Conservation (phyloP, 2,329 filamentous ascomycete genomes). For the Neofusicoccum umdonicola region DNA sequence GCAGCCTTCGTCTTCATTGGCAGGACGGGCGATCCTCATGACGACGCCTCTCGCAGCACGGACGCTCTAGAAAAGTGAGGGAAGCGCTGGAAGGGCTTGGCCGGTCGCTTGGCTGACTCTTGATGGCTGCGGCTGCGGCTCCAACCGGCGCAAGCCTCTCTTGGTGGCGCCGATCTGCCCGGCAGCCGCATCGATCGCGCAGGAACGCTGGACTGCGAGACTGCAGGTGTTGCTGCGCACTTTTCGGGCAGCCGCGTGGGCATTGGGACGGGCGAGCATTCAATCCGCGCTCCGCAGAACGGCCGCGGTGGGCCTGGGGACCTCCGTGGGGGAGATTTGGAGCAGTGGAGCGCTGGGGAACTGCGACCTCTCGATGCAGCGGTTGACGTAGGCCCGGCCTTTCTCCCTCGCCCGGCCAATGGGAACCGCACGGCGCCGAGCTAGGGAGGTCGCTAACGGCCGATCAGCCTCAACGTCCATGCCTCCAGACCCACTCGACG, state of each 20-base stretch:
- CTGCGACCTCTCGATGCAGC: background rate
- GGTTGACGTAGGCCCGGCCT: background rate
- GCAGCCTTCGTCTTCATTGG: background rate
- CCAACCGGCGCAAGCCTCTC: background rate
- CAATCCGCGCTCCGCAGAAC: background rate
- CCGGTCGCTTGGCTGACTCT: background rate
- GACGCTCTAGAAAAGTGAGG: background rate
- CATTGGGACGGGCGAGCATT: background rate
- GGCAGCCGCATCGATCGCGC: background rate
- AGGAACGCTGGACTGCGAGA: background rate
- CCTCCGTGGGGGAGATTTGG: slow-evolving; percentile 12
- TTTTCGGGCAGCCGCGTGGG: background rate
- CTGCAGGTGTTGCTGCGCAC: background rate
- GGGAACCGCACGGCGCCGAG: background rate
- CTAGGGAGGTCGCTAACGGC: background rate
- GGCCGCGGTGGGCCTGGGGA: slow-evolving; percentile 9
- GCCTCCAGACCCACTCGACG: background rate
- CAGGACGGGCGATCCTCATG: slow-evolving; percentile 2
- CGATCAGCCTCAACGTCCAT: slow-evolving; percentile 10
- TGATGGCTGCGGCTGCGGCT: slow-evolving; percentile 9
- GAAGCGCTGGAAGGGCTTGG: slow-evolving; percentile 1
- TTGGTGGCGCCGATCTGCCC: slow-evolving; percentile 4
- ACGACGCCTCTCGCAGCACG: background rate
- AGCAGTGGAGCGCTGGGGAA: slow-evolving; percentile 3
- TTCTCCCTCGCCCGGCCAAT: background rate